Base-by-base conservation (phyloP, 2,329 filamentous ascomycete genomes). In the Penicillium brasilianum region DNA sequence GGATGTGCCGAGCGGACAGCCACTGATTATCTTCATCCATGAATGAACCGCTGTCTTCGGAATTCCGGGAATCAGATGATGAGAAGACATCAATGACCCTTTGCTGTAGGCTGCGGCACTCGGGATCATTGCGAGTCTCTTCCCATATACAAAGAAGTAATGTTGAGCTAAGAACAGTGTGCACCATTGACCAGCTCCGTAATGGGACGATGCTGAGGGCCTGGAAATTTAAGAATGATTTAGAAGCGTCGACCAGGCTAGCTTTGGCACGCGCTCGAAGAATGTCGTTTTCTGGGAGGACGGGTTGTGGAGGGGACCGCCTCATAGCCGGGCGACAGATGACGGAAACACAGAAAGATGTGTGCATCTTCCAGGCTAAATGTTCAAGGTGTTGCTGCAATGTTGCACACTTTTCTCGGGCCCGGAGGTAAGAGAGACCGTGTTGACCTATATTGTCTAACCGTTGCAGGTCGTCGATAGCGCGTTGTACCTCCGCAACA, bases 251-350 rank as follows among this genome's bases (percentile, higher is more conserved):
- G 2, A 71, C 63, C 22, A 75, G 56, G 14, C 73, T 72, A 3
- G 48, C 56, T 30, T 69, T 73, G 0, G 71, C 72, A 8, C 71
- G 64, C 0, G 34, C 55, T 0, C 71, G 70, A 14, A 74, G 60
- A 1, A 66, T 48, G 4, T 61, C 53, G 5, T 9, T 13, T 32
- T 8, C 58, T 20, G 50, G 20, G 3, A 55, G 59, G 5, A 58
- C 55, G 8, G 43, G 32, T 36, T 46, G 65, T 18, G 34, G 25
- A 7, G 34, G 51, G 2, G 58, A 60, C 11, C 65, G 64, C 66
- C 81, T 84, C 67, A 87, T 80, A 2, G 84, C 84, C 7, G 84
- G 83, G 3, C 84, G 82, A 64, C 83, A 86, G 4, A 86, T 76
- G 63, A 86, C 83, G 1, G 84, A 86, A 36, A 82, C 80, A 43